Evolutionary conservation across 2,329 filamentous ascomycete genomes (phyloP).

Genomic region (Penicillium paneum): DNA sequence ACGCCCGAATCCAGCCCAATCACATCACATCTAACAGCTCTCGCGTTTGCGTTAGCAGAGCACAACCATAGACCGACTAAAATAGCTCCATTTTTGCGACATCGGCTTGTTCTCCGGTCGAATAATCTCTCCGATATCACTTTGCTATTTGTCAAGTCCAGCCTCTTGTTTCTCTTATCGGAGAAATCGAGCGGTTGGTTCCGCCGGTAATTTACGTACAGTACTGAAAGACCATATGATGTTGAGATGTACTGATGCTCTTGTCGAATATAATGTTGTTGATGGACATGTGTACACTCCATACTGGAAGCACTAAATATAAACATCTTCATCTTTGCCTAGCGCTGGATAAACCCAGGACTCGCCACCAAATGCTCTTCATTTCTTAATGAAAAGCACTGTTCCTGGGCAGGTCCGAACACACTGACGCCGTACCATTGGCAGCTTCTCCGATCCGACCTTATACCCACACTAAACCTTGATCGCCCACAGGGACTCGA

Average conservation of each 20-base stretch:
- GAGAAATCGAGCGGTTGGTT: not conserved
- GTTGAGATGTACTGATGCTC: too few species aligned
- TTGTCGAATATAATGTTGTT: not conserved
- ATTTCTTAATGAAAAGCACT: conserved; percentile 3
- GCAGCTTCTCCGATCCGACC: conserved; percentile 2
- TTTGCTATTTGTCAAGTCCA: not conserved
- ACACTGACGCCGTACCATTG: conserved; percentile 4
- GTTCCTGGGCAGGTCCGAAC: conserved; percentile 5
- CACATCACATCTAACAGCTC: conserved; percentile 23
- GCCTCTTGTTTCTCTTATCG: not conserved
- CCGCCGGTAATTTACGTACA: not conserved
- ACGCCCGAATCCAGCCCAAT: conserved; percentile 16
- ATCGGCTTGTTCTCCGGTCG: conserved; percentile 20
- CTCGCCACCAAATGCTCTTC: not conserved
- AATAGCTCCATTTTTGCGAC: conserved; percentile 1
- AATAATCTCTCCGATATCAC: conserved; percentile 9
- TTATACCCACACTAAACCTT: conserved; percentile 5
- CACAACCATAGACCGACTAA: conserved; percentile 12
- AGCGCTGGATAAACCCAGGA: not conserved
- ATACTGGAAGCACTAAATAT: not conserved
- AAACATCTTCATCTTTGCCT: conserved; percentile 6
- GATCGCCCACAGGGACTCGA: conserved; percentile 19
- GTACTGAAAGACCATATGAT: not conserved
- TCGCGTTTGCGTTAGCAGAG: conserved; percentile 16
- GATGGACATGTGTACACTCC: not conserved